Conservation (phyloP, 495 filamentous ascomycete species). For the Aspergillus steynii region DNA sequence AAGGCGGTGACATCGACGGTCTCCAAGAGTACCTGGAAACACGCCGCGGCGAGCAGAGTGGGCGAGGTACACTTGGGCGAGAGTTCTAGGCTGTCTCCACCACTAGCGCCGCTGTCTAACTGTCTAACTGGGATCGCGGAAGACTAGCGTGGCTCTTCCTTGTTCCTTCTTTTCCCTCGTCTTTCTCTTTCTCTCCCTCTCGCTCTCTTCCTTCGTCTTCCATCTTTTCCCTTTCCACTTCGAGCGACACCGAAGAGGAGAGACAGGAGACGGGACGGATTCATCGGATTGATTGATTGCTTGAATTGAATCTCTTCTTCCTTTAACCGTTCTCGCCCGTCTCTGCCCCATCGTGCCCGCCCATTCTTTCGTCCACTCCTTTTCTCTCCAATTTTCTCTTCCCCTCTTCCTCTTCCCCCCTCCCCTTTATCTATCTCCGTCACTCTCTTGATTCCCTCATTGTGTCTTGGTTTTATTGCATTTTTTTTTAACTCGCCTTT, state of each 20-base stretch:
- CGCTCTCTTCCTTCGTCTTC: conserved; percentile 27
- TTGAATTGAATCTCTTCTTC: not conserved
- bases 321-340: not conserved
- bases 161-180: conserved; percentile 4
- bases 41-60: too few species aligned
- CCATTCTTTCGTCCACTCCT: conserved; percentile 17
- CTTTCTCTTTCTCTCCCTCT: not conserved
- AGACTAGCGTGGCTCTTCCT: not conserved
- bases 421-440: conserved; percentile 3
- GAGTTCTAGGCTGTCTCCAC: not conserved
- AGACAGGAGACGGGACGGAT: not conserved
- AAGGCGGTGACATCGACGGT: too few species aligned
- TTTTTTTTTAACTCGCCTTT: not conserved
- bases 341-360: conserved; percentile 6
- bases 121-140: not conserved
- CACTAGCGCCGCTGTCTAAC: not conserved
- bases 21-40: too few species aligned
- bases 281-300: conserved; percentile 2
- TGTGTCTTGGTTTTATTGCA: not conserved
- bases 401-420: conserved; percentile 8
- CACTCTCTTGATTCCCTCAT: conserved; percentile 5
- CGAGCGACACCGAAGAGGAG: conserved; percentile 9
- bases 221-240: conserved; percentile 8
- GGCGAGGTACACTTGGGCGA: too few species aligned
- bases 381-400: conserved; percentile 15